These are phyloP conservation scores for Saccharomycopsis selenospora DNA, from an alignment of 805 yeast genomes.

Conservation along the genomic window DNA sequence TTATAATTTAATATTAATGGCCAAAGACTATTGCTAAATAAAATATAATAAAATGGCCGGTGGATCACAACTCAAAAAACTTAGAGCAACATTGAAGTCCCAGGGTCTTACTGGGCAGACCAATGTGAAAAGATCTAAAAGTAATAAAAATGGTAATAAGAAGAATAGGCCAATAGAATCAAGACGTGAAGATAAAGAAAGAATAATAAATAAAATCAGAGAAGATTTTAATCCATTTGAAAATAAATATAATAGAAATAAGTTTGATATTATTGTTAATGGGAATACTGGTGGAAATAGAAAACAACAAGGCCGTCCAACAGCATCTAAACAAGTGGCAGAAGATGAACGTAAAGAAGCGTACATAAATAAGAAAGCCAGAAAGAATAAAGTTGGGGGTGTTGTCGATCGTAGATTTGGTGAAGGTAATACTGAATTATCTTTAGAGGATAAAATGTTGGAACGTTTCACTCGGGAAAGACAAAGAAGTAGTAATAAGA, in stretches of 20 bases:
- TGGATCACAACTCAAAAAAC: conserved; percentile 80
- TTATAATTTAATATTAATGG: too few relatives aligned
- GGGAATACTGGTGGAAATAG: conserved; percentile 34
- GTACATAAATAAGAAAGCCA: conserved; percentile 55
- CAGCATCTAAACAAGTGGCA: conserved; percentile 58
- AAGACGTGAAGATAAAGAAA: conserved; percentile 60
- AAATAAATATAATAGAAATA: conserved; percentile 58
- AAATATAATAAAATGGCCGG: too few relatives aligned
- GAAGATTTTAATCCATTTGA: conserved; percentile 89
- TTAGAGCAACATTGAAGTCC: conserved; percentile 67
- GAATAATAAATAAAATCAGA: conserved; percentile 54
- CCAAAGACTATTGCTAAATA: too few relatives aligned
- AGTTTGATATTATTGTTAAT: conserved; percentile 38
- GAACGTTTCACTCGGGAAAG: conserved; percentile 89
- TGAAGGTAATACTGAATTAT: conserved; percentile 61
- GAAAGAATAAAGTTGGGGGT: conserved; percentile 70
- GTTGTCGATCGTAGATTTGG: conserved; percentile 87
- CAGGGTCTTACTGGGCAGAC: conserved; percentile 86
- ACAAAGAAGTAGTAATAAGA: conserved; percentile 52
- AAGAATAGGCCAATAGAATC: conserved; percentile 55
- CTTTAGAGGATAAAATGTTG: conserved; percentile 91
- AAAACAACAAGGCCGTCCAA: conserved; percentile 52
- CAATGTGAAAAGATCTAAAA: conserved; percentile 49
- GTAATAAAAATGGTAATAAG: conserved; percentile 30
- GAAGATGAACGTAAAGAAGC: conserved; percentile 56